Evolutionary conservation across 2,329 filamentous ascomycete species (phyloP), one percentile per base, ranked within the genome.

Genomic region (Xylariaceae sp.): DNA sequence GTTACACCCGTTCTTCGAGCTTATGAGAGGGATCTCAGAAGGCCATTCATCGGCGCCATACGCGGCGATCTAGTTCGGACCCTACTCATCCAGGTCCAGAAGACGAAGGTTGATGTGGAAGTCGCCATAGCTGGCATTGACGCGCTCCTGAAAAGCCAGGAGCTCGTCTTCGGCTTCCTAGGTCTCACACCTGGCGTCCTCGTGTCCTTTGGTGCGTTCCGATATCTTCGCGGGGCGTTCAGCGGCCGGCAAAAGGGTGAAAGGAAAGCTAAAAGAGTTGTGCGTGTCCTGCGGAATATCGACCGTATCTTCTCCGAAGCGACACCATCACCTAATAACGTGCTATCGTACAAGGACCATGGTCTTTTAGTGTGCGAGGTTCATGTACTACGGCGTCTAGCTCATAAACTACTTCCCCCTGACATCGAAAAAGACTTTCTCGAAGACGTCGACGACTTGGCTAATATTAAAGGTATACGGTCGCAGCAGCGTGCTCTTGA

Each of bases 61-160:
- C 81, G 83, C 30, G 94, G 94, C 11, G 92, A 97, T 61, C 77
- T 99, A 27, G 81, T 97, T 33, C 85, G 92, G 45, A 90, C 92
- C 5, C 81, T 99, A 27, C 76, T 99, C 40, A 97, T 99, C 48
- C 94, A 99, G 66, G 86, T 99, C 35, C 94, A 99, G 64, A 99
- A 99, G 77, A 97, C 94, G 18, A 99, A 99, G 74, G 94, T 99
- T 9, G 94, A 99, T 64, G 84, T 99, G 11, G 94, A 99, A 68
- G 85, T 97, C 53, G 94, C 94, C 12, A 91, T 99, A 73, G 90
- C 88, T 52, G 94, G 94, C 15, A 99, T 99, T 57, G 92, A 99
- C 73, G 83, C 90, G 32, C 79, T 99, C 31, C 78, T 99, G 50
- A 96, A 94, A 73, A 96, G 91, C 63, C 94, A 99, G 66, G 92